A percentile compares a stretch with the other conserved stretches of the same genome.
Conservation (phyloP, 2,329 filamentous ascomycete species). For the Epichloe amarillans region DNA sequence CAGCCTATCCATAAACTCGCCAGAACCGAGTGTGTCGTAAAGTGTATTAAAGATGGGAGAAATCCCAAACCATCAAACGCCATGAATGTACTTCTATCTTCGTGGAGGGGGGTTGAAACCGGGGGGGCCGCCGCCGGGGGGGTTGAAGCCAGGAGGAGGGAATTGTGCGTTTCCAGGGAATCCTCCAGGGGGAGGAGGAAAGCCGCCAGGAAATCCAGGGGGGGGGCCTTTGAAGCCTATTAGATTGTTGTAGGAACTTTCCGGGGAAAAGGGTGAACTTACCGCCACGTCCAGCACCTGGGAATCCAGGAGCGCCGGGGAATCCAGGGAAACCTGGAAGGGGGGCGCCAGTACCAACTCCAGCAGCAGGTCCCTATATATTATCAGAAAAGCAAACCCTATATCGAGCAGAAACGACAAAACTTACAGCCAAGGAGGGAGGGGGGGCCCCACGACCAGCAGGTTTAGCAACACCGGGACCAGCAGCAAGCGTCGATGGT, state of each 20-base stretch:
- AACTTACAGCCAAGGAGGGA: conserved; percentile 56
- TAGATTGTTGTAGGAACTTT: conserved; percentile 13
- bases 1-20: conserved; percentile 3
- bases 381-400: conserved; percentile 9
- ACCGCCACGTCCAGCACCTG: conserved; percentile 41
- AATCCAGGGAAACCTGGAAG: conserved; percentile 44
- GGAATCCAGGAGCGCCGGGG: conserved; percentile 35
- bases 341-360: conserved; percentile 61
- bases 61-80: conserved; percentile 13
- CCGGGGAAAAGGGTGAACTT: conserved; percentile 19
- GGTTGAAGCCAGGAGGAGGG: conserved; percentile 11
- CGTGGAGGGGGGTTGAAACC: conserved; percentile 68
- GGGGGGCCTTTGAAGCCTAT: conserved; percentile 28
- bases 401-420: neutral
- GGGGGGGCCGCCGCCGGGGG: conserved; percentile 28
- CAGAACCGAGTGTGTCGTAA: conserved; percentile 11
- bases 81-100: conserved; percentile 28
- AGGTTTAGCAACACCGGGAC: conserved; percentile 80
- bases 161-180: conserved; percentile 20
- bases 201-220: conserved; percentile 36
- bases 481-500: conserved; percentile 60
- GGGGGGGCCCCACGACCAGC: conserved; percentile 67
- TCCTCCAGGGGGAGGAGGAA: conserved; percentile 30
- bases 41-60: conserved; percentile 11
- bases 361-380: conserved; percentile 61